A percentile compares a stretch with the other conserved stretches of the same genome.
Evolutionary conservation across 805 yeast species (phyloP).

Genomic region (Tetrapisispora phaffii): DNA sequence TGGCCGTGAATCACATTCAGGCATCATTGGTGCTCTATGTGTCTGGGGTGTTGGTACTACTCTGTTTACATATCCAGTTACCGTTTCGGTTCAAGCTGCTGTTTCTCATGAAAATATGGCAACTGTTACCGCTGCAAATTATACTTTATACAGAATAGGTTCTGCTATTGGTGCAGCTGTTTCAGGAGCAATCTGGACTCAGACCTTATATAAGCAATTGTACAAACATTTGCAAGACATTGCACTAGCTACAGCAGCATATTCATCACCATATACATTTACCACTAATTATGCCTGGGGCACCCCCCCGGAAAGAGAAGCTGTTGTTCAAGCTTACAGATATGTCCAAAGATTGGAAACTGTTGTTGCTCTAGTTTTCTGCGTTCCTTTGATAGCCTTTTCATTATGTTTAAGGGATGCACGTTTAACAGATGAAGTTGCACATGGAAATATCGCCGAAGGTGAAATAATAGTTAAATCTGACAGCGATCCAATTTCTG

Average conservation of each 20-base stretch:
- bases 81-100: slow-evolving; percentile 50
- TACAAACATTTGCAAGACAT: slow-evolving; percentile 29
- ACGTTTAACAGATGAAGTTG: slow-evolving; percentile 17
- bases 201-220: slow-evolving; percentile 40
- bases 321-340: slow-evolving; percentile 48
- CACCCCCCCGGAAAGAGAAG: slow-evolving; percentile 49
- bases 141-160: slow-evolving; percentile 53
- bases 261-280: slow-evolving; percentile 45
- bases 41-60: slow-evolving; percentile 65
- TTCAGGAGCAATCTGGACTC: slow-evolving; percentile 68
- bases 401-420: slow-evolving; percentile 23
- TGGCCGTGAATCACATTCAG: slow-evolving; percentile 39
- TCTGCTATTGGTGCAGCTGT: slow-evolving; percentile 53
- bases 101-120: slow-evolving; percentile 63
- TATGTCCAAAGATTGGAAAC: slow-evolving; percentile 50
- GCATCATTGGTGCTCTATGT: slow-evolving; percentile 57
- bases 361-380: slow-evolving; percentile 30
- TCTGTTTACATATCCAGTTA: slow-evolving; percentile 55
- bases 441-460: slow-evolving; percentile 22
- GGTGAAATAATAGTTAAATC: slow-evolving; percentile 16
- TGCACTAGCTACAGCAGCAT: slow-evolving; percentile 37
- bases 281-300: slow-evolving; percentile 47
- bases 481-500: slow-evolving; percentile 16
- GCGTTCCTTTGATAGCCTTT: slow-evolving; percentile 19
- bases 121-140: slow-evolving; percentile 47